Conservation (phyloP, 2,329 filamentous ascomycete species). For the Pseudohalonectria lignicola region DNA sequence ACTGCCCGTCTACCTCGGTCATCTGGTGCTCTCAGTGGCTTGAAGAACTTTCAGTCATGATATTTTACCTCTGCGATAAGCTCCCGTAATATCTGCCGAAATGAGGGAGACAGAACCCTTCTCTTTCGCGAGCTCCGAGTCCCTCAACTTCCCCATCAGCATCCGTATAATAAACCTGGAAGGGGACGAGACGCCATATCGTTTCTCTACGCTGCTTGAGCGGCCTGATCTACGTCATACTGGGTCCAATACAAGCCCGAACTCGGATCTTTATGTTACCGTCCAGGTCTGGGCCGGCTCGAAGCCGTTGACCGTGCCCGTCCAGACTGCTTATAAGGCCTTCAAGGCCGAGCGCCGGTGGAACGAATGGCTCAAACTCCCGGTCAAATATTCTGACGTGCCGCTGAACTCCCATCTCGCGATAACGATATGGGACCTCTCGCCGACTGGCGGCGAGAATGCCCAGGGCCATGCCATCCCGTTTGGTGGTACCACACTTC, state of each 20-base stretch:
- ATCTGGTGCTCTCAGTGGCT: too few species aligned
- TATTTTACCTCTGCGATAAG: too few species aligned
- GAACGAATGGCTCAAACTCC: constrained; percentile 94
- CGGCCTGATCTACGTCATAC: constrained; percentile 74
- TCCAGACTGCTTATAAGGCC: constrained; percentile 86
- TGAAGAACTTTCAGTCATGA: too few species aligned
- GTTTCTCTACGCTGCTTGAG: constrained; percentile 68
- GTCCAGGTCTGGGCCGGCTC: constrained; percentile 92
- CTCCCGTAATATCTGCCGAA: too few species aligned
- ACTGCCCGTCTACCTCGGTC: too few species aligned
- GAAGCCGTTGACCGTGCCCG: constrained; percentile 82
- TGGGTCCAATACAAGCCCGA: constrained; percentile 66
- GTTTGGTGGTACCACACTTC: constrained; percentile 86
- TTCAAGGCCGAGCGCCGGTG: constrained; percentile 71
- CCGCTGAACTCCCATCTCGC: constrained; percentile 76
- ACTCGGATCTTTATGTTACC: constrained; percentile 87
- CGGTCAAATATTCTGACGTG: constrained; percentile 72
- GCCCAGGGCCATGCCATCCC: constrained; percentile 71
- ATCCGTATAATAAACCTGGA: constrained; percentile 64
- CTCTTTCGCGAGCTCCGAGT: constrained; percentile 84
- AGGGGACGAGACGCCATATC: constrained; percentile 63
- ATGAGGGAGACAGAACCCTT: constrained; percentile 70
- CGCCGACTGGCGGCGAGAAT: constrained; percentile 60
- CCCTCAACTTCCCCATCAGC: constrained; percentile 63
- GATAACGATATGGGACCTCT: constrained; percentile 92